These are phyloP conservation scores for Inga oerstediana DNA, from an alignment of 306 rosid genomes.

Conservation along the genomic window DNA sequence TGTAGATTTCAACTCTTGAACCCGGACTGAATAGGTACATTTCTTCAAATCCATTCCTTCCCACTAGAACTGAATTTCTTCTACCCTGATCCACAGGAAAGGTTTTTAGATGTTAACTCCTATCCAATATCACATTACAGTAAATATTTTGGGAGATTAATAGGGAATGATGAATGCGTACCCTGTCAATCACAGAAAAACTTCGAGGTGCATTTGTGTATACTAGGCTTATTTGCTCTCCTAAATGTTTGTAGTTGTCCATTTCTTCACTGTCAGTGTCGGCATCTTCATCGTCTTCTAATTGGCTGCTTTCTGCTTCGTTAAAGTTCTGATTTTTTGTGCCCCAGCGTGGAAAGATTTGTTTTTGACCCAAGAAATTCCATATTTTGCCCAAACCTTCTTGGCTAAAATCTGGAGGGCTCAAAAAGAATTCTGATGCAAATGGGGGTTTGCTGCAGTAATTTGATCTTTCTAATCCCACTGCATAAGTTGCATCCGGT, in stretches of 20 bases:
- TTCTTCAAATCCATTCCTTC: conserved; percentile 80
- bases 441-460: conserved; percentile 55
- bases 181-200: conserved; percentile 83
- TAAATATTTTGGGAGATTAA: conserved; percentile 7
- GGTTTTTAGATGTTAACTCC: not conserved
- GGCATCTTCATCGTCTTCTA: conserved; percentile 40
- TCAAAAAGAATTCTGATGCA: conserved; percentile 49
- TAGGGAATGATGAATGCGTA: conserved; percentile 23
- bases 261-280: conserved; percentile 59
- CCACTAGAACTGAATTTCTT: conserved; percentile 77
- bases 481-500: conserved; percentile 84
- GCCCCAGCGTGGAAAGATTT: conserved; percentile 44
- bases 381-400: conserved; percentile 42
- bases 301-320: conserved; percentile 39
- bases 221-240: conserved; percentile 57
- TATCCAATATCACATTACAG: not conserved
- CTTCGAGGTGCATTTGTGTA: conserved; percentile 73
- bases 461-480: conserved; percentile 75
- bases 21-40: conserved; percentile 81
- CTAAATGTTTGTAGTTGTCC: conserved; percentile 63
- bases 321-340: conserved; percentile 29
- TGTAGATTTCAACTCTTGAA: conserved; percentile 56
- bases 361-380: conserved; percentile 38
- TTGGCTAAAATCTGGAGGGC: conserved; percentile 53
- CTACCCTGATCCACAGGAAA: conserved; percentile 68